These are phyloP conservation scores for Rhizopogon salebrosus DNA, from an alignment of 768 basidiomycete genomes.

Conservation along the genomic window DNA sequence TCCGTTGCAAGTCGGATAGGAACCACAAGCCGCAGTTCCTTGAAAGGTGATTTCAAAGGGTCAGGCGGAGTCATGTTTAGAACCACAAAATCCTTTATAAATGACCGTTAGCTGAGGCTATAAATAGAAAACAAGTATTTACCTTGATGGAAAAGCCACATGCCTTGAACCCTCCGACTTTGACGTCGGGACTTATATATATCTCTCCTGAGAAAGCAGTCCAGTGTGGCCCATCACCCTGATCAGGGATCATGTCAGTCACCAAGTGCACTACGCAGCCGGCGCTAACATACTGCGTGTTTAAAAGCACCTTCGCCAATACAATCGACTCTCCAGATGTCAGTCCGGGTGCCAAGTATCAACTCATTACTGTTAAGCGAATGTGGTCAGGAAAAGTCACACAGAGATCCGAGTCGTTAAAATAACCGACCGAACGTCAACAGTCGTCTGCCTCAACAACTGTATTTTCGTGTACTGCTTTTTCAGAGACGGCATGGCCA, in stretches of 20 bases:
- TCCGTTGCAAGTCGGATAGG: slow-evolving; percentile 66
- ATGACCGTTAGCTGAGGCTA: slow-evolving; percentile 1
- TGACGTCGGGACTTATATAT: slow-evolving; percentile 39
- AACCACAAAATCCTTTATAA: slow-evolving; percentile 60
- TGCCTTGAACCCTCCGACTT: slow-evolving; percentile 59
- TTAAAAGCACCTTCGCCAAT: slow-evolving; percentile 63
- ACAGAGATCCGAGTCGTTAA: background rate
- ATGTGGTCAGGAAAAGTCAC: background rate
- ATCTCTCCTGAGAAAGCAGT: slow-evolving; percentile 61
- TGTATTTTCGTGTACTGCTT: slow-evolving; percentile 47
- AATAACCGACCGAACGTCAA: slow-evolving; percentile 49
- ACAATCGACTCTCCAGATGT: slow-evolving; percentile 64
- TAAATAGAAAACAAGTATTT: slow-evolving; percentile 9
- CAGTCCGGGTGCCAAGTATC: slow-evolving; percentile 51
- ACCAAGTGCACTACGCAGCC: background rate
- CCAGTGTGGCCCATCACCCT: slow-evolving; percentile 66
- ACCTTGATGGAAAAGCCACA: slow-evolving; percentile 64
- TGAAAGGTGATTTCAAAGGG: slow-evolving; percentile 47
- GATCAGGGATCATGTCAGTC: slow-evolving; percentile 4
- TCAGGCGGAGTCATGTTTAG: slow-evolving; percentile 58
- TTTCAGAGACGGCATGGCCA: slow-evolving; percentile 20
- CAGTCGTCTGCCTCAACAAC: slow-evolving; percentile 60
- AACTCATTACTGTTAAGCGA: slow-evolving; percentile 37
- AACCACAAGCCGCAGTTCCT: slow-evolving; percentile 55
- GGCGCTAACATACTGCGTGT: slow-evolving; percentile 39